phyloP scores from a whole-genome alignment of 495 filamentous ascomycete genomes.

The Talaromyces adpressus region DNA sequence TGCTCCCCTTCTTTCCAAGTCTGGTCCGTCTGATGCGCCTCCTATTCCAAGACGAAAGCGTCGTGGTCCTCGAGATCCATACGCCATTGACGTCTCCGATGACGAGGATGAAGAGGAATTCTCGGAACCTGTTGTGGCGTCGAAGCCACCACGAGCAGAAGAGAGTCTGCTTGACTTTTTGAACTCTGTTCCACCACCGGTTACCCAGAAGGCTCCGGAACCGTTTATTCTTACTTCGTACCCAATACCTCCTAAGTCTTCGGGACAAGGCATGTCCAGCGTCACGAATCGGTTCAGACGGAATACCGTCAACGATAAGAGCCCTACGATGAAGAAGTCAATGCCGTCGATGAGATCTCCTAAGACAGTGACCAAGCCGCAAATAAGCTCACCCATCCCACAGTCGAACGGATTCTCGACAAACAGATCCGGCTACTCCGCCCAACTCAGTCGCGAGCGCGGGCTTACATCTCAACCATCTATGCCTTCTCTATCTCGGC shows the following conservation, averaged over 20 bases:
- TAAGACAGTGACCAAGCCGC: constrained; percentile 2
- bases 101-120: constrained; percentile 61
- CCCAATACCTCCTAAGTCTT: constrained; percentile 36
- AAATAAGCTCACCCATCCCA: constrained; percentile 8
- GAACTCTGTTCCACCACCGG: constrained; percentile 70
- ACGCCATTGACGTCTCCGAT: constrained; percentile 81
- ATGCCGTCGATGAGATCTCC: constrained; percentile 25
- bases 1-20: constrained; percentile 47
- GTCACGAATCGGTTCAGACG: constrained; percentile 59
- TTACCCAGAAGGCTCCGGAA: constrained; percentile 33
- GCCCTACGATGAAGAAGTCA: constrained; percentile 24
- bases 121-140: constrained; percentile 42
- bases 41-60: constrained; percentile 46
- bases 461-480: constrained; percentile 13
- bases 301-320: constrained; percentile 20
- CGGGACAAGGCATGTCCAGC: constrained; percentile 35
- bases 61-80: constrained; percentile 77
- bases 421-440: constrained; percentile 29
- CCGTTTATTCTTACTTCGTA: constrained; percentile 30
- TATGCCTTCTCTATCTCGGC: constrained; percentile 13
- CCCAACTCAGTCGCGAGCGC: constrained; percentile 33
- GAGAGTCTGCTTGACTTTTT: constrained; percentile 86
- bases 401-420: constrained; percentile 9
- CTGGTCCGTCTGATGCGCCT: constrained; percentile 17
- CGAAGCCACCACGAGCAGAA: constrained; percentile 42